These are phyloP conservation scores for Dactylellina sp. DNA, from an alignment of 2,329 filamentous ascomycete species.

Conservation along the genomic window DNA sequence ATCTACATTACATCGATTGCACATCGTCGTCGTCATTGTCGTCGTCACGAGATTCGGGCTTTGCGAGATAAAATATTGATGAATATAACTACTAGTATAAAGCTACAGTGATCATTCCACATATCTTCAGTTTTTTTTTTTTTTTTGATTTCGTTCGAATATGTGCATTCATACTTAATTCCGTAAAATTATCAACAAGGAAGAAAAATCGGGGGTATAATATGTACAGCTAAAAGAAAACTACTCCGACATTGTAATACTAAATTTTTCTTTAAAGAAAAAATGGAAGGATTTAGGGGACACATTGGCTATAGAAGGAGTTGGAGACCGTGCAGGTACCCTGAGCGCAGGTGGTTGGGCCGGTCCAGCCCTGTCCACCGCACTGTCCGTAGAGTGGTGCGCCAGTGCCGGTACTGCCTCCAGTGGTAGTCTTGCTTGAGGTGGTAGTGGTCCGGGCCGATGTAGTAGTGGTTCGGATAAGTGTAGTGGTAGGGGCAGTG, in stretches of 20 bases:
- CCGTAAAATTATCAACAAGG: too few species aligned
- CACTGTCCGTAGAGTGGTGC: slow-evolving; percentile 52
- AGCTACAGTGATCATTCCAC: too few species aligned
- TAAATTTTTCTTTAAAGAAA: neutral
- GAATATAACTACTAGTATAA: too few species aligned
- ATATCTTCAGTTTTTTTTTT: too few species aligned
- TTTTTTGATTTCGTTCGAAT: neutral
- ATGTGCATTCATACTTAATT: too few species aligned
- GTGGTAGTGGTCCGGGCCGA: slow-evolving; percentile 15
- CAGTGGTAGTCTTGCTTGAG: slow-evolving; percentile 27
- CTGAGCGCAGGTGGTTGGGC: slow-evolving; percentile 49
- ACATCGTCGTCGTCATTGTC: too few species aligned
- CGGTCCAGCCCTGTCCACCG: slow-evolving; percentile 43
- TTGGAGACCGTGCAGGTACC: slow-evolving; percentile 47
- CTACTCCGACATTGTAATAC: neutral
- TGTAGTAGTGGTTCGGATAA: slow-evolving; percentile 34
- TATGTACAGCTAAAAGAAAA: slow-evolving; percentile 4
- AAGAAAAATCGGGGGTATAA: too few species aligned
- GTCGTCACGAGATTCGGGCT: too few species aligned
- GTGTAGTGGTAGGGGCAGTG: neutral
- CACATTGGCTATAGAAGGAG: slow-evolving; percentile 44
- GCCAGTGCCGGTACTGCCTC: neutral
- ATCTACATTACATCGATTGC: too few species aligned
- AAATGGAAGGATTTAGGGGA: slow-evolving; percentile 7
- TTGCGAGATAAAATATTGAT: too few species aligned